phyloP scores from a whole-genome alignment of 83 land plant genomes.

The Isoetes engelmannii region DNA sequence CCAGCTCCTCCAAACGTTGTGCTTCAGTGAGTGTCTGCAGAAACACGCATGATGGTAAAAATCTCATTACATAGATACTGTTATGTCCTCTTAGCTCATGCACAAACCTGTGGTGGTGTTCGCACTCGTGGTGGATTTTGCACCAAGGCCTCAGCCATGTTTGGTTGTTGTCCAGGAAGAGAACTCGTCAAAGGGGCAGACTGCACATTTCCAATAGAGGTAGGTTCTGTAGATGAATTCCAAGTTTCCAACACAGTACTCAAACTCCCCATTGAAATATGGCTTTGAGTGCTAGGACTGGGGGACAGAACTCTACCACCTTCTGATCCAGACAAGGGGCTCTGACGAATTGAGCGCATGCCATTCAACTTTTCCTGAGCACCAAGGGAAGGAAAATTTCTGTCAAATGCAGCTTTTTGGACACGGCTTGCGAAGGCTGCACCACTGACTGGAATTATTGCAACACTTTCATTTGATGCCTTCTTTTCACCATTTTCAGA shows the following conservation, averaged over 20 bases:
- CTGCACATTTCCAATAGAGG: conserved; percentile 37
- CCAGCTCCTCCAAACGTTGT: conserved; percentile 51
- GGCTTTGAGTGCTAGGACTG: conserved; percentile 30
- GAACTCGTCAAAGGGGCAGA: conserved; percentile 10
- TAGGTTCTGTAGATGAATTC: conserved; percentile 54
- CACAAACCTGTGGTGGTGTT: conserved; percentile 45
- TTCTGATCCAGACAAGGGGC: conserved; percentile 15
- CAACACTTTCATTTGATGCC: neutral
- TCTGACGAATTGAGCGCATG: neutral
- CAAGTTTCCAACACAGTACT: conserved; percentile 44
- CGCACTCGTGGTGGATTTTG: conserved; percentile 45
- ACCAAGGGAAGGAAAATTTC: conserved; percentile 58
- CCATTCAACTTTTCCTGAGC: conserved; percentile 35
- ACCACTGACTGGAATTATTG: conserved; percentile 17
- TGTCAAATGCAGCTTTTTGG: conserved; percentile 41
- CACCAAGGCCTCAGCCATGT: conserved; percentile 68
- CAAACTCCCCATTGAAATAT: conserved; percentile 26
- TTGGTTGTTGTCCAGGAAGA: conserved; percentile 32
- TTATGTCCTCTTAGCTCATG: neutral
- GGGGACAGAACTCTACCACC: conserved; percentile 40
- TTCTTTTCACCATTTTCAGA: conserved; percentile 29
- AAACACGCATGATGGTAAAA: neutral
- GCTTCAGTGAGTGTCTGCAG: conserved; percentile 42
- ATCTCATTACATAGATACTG: too few species aligned
- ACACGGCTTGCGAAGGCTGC: conserved; percentile 15